Conservation (phyloP, 2,329 filamentous ascomycete genomes). For the Beauveria medogensis region DNA sequence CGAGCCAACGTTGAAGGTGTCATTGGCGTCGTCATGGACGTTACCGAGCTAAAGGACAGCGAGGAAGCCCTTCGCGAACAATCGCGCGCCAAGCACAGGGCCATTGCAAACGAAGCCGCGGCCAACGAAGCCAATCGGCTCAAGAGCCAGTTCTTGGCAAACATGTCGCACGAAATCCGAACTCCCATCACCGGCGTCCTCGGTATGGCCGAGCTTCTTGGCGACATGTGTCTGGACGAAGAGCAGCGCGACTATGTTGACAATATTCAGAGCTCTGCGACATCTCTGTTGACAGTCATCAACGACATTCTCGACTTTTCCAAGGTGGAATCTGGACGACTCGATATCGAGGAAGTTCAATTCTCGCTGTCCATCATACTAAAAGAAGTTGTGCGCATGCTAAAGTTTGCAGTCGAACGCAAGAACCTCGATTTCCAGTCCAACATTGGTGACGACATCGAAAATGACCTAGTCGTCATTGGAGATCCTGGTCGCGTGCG, state of each 20-base stretch:
- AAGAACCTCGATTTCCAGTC: conserved; percentile 68
- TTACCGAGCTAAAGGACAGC: conserved; percentile 61
- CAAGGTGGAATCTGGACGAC: conserved; percentile 69
- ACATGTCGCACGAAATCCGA: conserved; percentile 75
- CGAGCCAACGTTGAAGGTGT: conserved; percentile 54
- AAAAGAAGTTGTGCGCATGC: conserved; percentile 77
- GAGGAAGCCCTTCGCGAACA: conserved; percentile 56
- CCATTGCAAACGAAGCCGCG: conserved; percentile 67
- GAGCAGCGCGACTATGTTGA: conserved; percentile 69
- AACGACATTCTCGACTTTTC: conserved; percentile 90
- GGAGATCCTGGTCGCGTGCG: conserved; percentile 78
- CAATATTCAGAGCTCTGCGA: conserved; percentile 71
- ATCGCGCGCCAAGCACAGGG: conserved; percentile 59
- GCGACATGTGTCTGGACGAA: conserved; percentile 58
- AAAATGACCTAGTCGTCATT: conserved; percentile 66
- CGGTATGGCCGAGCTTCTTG: conserved; percentile 68
- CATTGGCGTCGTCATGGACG: conserved; percentile 72
- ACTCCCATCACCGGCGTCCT: conserved; percentile 75
- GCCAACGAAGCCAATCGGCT: conserved; percentile 74
- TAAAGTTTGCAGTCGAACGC: conserved; percentile 73
- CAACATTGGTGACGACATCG: conserved; percentile 54
- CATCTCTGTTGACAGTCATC: conserved; percentile 77
- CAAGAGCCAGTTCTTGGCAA: conserved; percentile 72
- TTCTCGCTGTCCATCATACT: conserved; percentile 68
- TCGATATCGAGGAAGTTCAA: conserved; percentile 74